Conservation (phyloP, 441 rosid species). For the Pelargonium australe region DNA sequence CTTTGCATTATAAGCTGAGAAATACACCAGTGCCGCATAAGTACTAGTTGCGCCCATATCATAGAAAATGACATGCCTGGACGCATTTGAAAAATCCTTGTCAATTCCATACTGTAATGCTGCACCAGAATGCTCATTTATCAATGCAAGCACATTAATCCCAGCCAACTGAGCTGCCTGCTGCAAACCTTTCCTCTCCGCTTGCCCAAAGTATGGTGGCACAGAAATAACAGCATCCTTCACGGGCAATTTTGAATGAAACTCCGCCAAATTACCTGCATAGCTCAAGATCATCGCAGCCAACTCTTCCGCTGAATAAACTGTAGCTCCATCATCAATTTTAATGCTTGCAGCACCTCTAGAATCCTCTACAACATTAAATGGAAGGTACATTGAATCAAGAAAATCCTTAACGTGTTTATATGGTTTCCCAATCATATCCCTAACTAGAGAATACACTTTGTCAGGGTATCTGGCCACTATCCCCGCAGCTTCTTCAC, state of each 20-base stretch:
- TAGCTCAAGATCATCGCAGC: slow-evolving; percentile 71
- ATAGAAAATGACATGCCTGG: slow-evolving; percentile 78
- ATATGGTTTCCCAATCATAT: slow-evolving; percentile 75
- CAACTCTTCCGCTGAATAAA: slow-evolving; percentile 78
- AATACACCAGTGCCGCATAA: slow-evolving; percentile 78
- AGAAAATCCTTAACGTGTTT: slow-evolving; percentile 44
- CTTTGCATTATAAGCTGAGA: slow-evolving; percentile 71
- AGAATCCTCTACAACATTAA: slow-evolving; percentile 57
- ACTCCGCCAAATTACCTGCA: slow-evolving; percentile 63
- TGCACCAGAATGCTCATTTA: slow-evolving; percentile 85
- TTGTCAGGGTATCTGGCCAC: slow-evolving; percentile 75
- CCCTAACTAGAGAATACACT: slow-evolving; percentile 72
- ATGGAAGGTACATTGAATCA: slow-evolving; percentile 69
- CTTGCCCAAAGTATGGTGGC: slow-evolving; percentile 92
- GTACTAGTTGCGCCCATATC: slow-evolving; percentile 93
- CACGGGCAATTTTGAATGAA: slow-evolving; percentile 56
- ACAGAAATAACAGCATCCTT: slow-evolving; percentile 74
- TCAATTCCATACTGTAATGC: slow-evolving; percentile 98
- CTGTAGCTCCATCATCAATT: slow-evolving; percentile 41
- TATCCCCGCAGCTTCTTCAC: slow-evolving; percentile 89
- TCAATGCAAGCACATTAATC: slow-evolving; percentile 66
- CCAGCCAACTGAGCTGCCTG: slow-evolving; percentile 90
- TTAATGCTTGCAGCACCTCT: slow-evolving; percentile 62
- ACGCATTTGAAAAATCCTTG: slow-evolving; percentile 77
- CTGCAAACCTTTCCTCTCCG: slow-evolving; percentile 76